These are phyloP conservation scores for Alternaria triticina DNA, from an alignment of 2,329 filamentous ascomycete genomes.

Conservation along the genomic window DNA sequence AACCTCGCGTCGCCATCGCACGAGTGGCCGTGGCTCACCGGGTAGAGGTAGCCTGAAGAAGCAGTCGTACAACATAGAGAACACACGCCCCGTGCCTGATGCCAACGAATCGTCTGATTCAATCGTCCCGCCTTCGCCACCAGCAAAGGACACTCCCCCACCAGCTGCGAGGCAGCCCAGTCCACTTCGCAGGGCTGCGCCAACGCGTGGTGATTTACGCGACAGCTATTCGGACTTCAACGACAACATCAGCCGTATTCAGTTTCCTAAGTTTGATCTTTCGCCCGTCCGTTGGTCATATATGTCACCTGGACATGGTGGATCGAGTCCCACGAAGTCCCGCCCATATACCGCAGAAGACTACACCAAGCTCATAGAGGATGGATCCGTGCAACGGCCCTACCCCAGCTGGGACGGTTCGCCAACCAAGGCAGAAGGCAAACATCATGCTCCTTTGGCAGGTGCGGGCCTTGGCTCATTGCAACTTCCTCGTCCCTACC, in stretches of 20 bases:
- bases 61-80: slow-evolving; percentile 7
- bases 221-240: slow-evolving; percentile 15
- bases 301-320: slow-evolving; percentile 14
- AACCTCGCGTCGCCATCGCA: slow-evolving; percentile 1
- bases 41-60: slow-evolving; percentile 7
- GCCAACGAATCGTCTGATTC: slow-evolving; percentile 14
- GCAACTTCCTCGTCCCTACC: slow-evolving; percentile 15
- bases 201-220: slow-evolving; percentile 20
- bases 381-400: slow-evolving; percentile 24
- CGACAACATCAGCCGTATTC: slow-evolving; percentile 12
- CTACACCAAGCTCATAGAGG: slow-evolving; percentile 36
- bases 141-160: slow-evolving; percentile 52
- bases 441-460: slow-evolving; percentile 14
- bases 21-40: slow-evolving; percentile 12
- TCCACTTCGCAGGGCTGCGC: slow-evolving; percentile 25
- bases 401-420: slow-evolving; percentile 16
- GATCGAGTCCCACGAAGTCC: slow-evolving; percentile 33
- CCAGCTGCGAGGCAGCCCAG: slow-evolving; percentile 15
- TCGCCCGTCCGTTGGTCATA: slow-evolving; percentile 16
- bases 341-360: slow-evolving; percentile 33
- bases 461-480: slow-evolving; percentile 1
- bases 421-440: slow-evolving; percentile 9
- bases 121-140: slow-evolving; percentile 49
- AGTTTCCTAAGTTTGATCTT: slow-evolving; percentile 23
- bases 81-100: neutral